Evolutionary conservation across 805 yeast species (phyloP).

Genomic region (Pichia kluyveri): DNA sequence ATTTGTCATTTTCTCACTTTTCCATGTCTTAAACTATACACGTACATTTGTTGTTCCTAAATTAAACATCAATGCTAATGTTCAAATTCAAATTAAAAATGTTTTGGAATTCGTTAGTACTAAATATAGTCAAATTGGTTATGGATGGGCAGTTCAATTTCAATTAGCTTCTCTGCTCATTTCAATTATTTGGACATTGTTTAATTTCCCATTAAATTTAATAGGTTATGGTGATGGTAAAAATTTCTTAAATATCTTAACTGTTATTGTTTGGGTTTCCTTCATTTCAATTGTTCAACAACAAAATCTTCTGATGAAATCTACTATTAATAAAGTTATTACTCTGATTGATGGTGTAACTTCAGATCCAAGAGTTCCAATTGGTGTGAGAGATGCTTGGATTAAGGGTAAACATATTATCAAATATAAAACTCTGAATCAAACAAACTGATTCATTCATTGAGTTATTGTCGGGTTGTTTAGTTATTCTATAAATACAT

Average conservation of each 20-base stretch:
- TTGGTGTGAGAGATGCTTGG: slow-evolving; percentile 39
- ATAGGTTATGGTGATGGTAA: slow-evolving; percentile 10
- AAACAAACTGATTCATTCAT: neutral
- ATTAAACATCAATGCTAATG: slow-evolving; percentile 24
- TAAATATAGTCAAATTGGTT: slow-evolving; percentile 47
- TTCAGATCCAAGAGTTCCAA: slow-evolving; percentile 43
- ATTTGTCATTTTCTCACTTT: slow-evolving; percentile 65
- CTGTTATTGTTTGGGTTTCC: slow-evolving; percentile 42
- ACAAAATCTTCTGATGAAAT: slow-evolving; percentile 61
- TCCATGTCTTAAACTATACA: slow-evolving; percentile 71
- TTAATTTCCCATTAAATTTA: slow-evolving; percentile 8
- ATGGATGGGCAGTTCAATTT: slow-evolving; percentile 49
- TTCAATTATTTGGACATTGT: slow-evolving; percentile 29
- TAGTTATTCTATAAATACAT: no score
- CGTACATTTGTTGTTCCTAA: slow-evolving; percentile 62
- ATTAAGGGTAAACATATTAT: slow-evolving; percentile 29
- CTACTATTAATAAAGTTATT: slow-evolving; percentile 6
- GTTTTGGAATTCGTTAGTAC: slow-evolving; percentile 36
- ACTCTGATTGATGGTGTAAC: slow-evolving; percentile 33
- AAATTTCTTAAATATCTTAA: slow-evolving; percentile 36
- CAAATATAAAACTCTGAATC: slow-evolving; percentile 4
- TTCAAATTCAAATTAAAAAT: slow-evolving; percentile 8
- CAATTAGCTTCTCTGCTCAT: slow-evolving; percentile 30
- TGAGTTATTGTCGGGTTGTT: no score
- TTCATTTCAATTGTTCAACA: slow-evolving; percentile 77